Base-by-base conservation (phyloP, 2,329 filamentous ascomycete genomes). In the Penicillium sp. region DNA sequence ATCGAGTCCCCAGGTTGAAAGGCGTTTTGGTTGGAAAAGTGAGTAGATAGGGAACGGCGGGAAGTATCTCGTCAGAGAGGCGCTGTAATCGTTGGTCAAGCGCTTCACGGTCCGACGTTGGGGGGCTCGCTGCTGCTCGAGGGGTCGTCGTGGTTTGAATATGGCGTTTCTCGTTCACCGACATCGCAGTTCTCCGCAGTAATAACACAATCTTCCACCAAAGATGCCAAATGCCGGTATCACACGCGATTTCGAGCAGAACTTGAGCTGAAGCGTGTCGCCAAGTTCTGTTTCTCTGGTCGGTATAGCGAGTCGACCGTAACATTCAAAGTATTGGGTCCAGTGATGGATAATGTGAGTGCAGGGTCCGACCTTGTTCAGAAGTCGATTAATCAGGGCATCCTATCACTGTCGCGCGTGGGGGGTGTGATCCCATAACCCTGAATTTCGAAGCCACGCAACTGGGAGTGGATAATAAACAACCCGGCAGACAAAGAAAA, bases 21-120 rank as follows among this genome's bases (percentile, higher is more conserved):
- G 76, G 76, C 47, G 72, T 70, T 67, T 78, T 75, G 32, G 75
- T 75, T 32, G 76, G 76, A 51, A 78, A 68, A 34, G 75, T 77
- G 56, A 79, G 70, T 47, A 78, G 70, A 57, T 77, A 78, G 38
- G 76, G 76, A 44, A 76, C 71, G 45, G 69, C 60, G 19, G 76
- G 76, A 44, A 79, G 70, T 32, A 77, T 68, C 51, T 73, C 66
- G 57, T 76, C 71, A 48, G 67, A 73, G 38, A 78, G 68, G 38
- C 64, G 68, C 54, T 73, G 67, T 40, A 78, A 64, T 61, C 70
- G 73, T 45, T 60, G 61, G 59, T 74, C 67, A 51, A 75, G 60
- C 30, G 58, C 61, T 51, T 67, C 63, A 38, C 66, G 65, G 45
- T 69, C 69, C 3, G 63, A 53, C 38, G 62, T 55, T 56, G 47